A percentile compares a stretch with the other conserved stretches of the same genome.
Conservation (phyloP, 495 filamentous ascomycete species). For the Chlorociboria aeruginascens region DNA sequence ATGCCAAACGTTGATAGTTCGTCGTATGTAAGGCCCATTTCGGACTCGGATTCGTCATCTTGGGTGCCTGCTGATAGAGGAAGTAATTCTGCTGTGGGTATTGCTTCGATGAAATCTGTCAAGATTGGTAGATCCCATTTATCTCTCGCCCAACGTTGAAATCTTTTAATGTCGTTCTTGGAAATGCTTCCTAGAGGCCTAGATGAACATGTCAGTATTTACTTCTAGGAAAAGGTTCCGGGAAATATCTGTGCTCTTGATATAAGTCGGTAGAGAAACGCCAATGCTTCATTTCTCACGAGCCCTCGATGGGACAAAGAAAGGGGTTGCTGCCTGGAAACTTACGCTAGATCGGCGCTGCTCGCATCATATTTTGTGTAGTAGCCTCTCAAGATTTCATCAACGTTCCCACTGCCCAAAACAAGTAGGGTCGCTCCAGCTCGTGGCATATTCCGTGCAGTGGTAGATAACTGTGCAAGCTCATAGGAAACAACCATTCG, state of each 20-base stretch:
- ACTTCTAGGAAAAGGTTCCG: no score
- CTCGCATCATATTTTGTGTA: conserved; percentile 1
- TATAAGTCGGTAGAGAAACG: no score
- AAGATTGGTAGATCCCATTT: conserved; percentile 64
- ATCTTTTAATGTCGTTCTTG: conserved; percentile 46
- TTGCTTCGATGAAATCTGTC: conserved; percentile 61
- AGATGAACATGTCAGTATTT: no score
- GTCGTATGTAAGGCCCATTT: neutral
- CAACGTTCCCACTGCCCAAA: conserved; percentile 47
- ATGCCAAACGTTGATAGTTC: neutral
- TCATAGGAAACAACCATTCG: conserved; percentile 74
- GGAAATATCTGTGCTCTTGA: no score
- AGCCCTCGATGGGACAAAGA: no score
- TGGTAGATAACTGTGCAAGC: conserved; percentile 57
- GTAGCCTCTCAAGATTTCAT: conserved; percentile 38
- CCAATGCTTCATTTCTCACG: no score
- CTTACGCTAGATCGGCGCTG: conserved; percentile 23
- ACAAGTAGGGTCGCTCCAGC: conserved; percentile 49
- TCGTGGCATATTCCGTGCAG: conserved; percentile 25
- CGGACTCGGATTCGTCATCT: neutral
- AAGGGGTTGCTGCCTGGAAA: no score
- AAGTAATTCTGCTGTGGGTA: conserved; percentile 65
- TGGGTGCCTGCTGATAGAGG: neutral
- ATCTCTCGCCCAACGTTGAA: conserved; percentile 53
- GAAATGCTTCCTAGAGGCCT: neutral